Conservation (phyloP, 257 asterid species). For the Solanum acaule region DNA sequence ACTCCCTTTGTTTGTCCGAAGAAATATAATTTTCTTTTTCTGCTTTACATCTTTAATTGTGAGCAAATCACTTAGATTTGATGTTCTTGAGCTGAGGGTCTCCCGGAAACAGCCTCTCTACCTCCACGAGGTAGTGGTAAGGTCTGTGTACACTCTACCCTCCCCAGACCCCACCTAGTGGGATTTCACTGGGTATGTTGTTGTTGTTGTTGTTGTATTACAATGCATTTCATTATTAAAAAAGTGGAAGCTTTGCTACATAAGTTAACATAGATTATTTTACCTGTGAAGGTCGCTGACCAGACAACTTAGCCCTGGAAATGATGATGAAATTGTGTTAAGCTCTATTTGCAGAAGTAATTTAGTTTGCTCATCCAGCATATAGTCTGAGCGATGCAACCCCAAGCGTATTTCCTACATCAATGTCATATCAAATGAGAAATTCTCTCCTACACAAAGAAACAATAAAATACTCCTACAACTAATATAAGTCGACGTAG, state of each 20-base stretch:
- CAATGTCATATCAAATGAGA: slow-evolving; percentile 10
- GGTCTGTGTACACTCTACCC: too few relatives aligned
- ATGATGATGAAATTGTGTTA: slow-evolving; percentile 92
- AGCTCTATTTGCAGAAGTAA: slow-evolving; percentile 95
- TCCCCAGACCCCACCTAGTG: too few relatives aligned
- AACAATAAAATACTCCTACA: background rate
- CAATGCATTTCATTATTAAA: background rate
- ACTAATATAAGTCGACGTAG: background rate
- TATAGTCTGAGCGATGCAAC: slow-evolving; percentile 92
- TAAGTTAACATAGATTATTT: slow-evolving; percentile 3
- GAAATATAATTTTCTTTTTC: background rate
- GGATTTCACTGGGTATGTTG: too few relatives aligned
- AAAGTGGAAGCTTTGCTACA: background rate
- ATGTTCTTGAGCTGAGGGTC: too few relatives aligned
- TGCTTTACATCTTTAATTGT: background rate
- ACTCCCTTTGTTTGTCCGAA: too few relatives aligned
- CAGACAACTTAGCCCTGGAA: slow-evolving; percentile 85
- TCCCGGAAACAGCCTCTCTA: too few relatives aligned
- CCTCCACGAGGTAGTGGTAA: too few relatives aligned
- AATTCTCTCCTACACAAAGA: slow-evolving; percentile 1
- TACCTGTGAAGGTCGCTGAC: slow-evolving; percentile 98
- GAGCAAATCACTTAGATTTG: too few relatives aligned
- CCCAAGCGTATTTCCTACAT: slow-evolving; percentile 90
- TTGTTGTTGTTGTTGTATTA: too few relatives aligned
- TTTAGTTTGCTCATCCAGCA: slow-evolving; percentile 88